Percentiles rank a stretch among this genome's conserved stretches.
Conservation (phyloP, 1,284 basidiomycete species). For the Meira nashicola region DNA sequence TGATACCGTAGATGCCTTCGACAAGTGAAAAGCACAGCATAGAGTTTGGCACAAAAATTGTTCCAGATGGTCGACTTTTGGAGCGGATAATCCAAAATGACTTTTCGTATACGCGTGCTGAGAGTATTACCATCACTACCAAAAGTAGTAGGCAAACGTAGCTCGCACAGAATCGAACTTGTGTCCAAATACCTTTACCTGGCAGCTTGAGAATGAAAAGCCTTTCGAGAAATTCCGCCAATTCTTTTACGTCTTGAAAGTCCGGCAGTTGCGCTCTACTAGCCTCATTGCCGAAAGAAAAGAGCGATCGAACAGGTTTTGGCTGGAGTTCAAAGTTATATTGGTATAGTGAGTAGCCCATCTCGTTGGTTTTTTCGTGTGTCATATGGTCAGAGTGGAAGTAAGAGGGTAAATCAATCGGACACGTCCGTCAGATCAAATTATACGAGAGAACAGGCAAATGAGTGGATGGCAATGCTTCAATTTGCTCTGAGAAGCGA, state of each 20-base stretch:
- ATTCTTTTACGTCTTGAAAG: background rate
- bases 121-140: background rate
- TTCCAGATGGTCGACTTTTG: slow-evolving; percentile 1
- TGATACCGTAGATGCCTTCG: slow-evolving; percentile 6
- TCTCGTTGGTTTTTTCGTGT: too few species aligned
- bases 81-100: slow-evolving; percentile 2
- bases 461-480: too few species aligned
- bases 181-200: background rate
- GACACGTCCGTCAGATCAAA: too few species aligned
- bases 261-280: slow-evolving; percentile 2
- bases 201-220: background rate
- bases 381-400: too few species aligned
- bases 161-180: background rate
- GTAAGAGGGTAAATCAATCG: too few species aligned
- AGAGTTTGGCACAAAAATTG: slow-evolving; percentile 4
- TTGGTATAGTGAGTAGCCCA: background rate
- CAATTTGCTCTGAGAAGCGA: too few species aligned
- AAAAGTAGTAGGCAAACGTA: background rate
- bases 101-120: background rate
- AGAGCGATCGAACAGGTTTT: background rate
- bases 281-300: background rate
- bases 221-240: slow-evolving; percentile 1
- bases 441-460: too few species aligned
- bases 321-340: background rate
- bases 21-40: background rate